A percentile compares a stretch with the other conserved stretches of the same genome.
These are phyloP conservation scores for Parmales sp. DNA, from an alignment of 108 stramenopile species.

Conservation along the genomic window DNA sequence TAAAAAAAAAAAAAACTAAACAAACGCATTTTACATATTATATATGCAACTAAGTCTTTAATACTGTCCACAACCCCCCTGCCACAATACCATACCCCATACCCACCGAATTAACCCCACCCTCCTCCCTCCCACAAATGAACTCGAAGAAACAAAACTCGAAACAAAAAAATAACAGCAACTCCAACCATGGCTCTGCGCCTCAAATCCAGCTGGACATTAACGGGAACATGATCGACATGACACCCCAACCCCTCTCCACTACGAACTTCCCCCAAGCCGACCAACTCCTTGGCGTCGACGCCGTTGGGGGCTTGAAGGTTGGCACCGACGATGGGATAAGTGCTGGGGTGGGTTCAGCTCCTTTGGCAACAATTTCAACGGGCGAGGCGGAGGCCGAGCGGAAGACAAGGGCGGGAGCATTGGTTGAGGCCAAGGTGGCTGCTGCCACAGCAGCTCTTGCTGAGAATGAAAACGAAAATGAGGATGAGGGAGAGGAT, in stretches of 20 bases:
- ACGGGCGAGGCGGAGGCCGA: background rate
- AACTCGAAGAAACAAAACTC: no score
- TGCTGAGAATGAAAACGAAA: background rate
- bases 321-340: conserved; percentile 5
- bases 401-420: background rate
- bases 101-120: no score
- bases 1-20: no score
- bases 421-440: background rate
- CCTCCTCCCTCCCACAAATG: no score
- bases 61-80: no score
- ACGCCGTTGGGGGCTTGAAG: background rate
- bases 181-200: no score
- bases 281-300: background rate
- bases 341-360: background rate
- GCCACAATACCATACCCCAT: no score
- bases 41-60: no score
- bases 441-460: background rate
- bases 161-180: no score
- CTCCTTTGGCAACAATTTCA: background rate
- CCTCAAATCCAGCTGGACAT: background rate
- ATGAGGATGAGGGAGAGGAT: no score
- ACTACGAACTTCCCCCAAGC: background rate
- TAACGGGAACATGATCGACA: background rate
- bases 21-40: no score
- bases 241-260: background rate